A percentile compares a stretch with the other conserved stretches of the same genome.
Conservation (phyloP, 2,329 filamentous ascomycete genomes). For the Trichoderma sp. region DNA sequence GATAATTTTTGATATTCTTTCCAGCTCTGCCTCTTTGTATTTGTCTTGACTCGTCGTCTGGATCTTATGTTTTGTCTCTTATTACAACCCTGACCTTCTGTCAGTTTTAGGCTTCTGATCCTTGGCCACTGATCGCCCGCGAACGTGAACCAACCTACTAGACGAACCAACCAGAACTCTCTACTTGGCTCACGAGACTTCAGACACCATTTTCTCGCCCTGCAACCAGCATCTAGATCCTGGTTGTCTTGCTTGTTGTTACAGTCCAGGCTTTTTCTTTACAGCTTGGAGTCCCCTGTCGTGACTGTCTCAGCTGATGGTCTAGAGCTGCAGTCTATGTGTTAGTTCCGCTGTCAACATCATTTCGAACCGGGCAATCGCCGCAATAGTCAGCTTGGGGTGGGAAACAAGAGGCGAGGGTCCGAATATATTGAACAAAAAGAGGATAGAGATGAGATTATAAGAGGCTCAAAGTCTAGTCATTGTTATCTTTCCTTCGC, state of each 20-base stretch:
- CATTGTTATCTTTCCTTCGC: neutral
- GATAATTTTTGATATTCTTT: neutral
- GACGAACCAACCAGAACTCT: slow-evolving; percentile 18
- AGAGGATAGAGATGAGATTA: slow-evolving; percentile 6
- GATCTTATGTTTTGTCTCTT: neutral
- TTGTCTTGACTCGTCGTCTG: neutral
- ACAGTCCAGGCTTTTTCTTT: neutral
- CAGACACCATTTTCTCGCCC: slow-evolving; percentile 19
- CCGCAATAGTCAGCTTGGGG: neutral
- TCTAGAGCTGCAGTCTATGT: neutral
- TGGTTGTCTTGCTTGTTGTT: neutral
- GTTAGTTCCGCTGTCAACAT: neutral
- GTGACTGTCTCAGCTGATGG: slow-evolving; percentile 20
- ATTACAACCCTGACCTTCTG: neutral
- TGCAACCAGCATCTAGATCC: slow-evolving; percentile 2
- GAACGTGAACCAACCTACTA: neutral
- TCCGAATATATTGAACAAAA: neutral
- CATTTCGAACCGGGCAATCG: slow-evolving; percentile 17
- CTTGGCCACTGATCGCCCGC: neutral
- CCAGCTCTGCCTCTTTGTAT: neutral
- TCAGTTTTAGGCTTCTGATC: neutral
- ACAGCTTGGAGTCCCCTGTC: neutral
- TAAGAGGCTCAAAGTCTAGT: neutral
- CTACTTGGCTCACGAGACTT: slow-evolving; percentile 14
- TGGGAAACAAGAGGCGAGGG: slow-evolving; percentile 2